Evolutionary conservation across 176 grass and related monocot species (phyloP).

Genomic region (Lolium rigidum): DNA sequence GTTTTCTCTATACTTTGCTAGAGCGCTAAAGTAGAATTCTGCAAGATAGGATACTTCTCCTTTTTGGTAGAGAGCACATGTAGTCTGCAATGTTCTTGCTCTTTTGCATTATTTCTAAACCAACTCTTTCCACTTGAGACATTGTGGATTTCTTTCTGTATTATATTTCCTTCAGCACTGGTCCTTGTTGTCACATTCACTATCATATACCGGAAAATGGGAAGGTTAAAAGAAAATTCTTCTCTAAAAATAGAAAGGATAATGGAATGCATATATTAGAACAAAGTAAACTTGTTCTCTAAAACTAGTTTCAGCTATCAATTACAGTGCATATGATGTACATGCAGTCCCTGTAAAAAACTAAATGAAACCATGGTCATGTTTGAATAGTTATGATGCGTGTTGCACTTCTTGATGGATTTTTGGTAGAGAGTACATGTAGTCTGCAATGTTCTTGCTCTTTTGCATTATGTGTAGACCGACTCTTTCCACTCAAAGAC

Average conservation of each 20-base stretch:
- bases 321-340: too few relatives aligned
- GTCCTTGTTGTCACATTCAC: neutral
- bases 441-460: neutral
- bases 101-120: constrained; percentile 6
- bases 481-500: constrained; percentile 7
- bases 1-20: neutral
- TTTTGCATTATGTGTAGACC: constrained; percentile 1
- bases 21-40: constrained; percentile 43
- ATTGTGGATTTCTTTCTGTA: neutral
- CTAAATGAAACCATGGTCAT: neutral
- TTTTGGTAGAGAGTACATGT: constrained; percentile 16
- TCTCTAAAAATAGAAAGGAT: neutral
- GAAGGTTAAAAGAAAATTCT: neutral
- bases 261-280: neutral
- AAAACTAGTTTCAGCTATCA: neutral
- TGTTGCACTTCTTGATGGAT: constrained; percentile 56
- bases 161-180: neutral
- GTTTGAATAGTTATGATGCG: constrained; percentile 5
- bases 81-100: neutral
- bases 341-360: neutral
- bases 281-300: neutral
- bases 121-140: neutral
- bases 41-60: neutral
- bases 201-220: neutral
- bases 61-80: constrained; percentile 18